phyloP scores from a whole-genome alignment of 352 stramenopile genomes.

The Phytopythium chamaehyphon region DNA sequence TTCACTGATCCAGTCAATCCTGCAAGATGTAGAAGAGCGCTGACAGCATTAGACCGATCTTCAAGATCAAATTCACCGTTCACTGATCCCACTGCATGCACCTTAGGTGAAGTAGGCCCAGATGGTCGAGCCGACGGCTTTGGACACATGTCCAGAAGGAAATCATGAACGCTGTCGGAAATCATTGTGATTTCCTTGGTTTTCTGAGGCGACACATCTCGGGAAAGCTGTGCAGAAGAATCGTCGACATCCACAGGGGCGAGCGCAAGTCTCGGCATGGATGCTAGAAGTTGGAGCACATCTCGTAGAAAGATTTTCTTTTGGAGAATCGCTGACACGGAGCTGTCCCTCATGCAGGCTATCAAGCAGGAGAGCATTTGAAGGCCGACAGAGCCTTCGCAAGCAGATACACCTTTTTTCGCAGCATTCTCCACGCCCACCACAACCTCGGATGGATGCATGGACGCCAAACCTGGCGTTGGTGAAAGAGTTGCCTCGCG shows the following conservation, averaged over 20 bases:
- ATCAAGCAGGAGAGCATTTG: constrained; percentile 39
- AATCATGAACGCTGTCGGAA: constrained; percentile 34
- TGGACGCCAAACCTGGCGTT: not conserved
- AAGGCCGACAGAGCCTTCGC: constrained; percentile 41
- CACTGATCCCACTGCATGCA: constrained; percentile 17
- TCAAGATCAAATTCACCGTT: constrained; percentile 24
- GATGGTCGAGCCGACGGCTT: constrained; percentile 1
- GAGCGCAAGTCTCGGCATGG: constrained; percentile 36
- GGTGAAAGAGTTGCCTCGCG: constrained; percentile 5
- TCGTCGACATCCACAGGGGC: constrained; percentile 4
- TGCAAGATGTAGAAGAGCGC: constrained; percentile 50
- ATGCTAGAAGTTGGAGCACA: constrained; percentile 33
- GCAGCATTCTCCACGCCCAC: constrained; percentile 9
- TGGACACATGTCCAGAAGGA: constrained; percentile 41
- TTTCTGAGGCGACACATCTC: not conserved
- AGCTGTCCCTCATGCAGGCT: constrained; percentile 19
- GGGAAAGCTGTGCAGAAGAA: not conserved
- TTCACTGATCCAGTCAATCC: constrained; percentile 40
- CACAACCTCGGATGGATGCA: no score
- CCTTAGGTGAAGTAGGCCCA: constrained; percentile 27
- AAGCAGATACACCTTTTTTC: constrained; percentile 21
- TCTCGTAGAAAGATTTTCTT: constrained; percentile 43
- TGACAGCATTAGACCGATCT: constrained; percentile 46
- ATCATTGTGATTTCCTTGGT: constrained; percentile 14
- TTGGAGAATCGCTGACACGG: constrained; percentile 12